Evolutionary conservation across 2,329 filamentous ascomycete species (phyloP).

Genomic region (Verticillium tricorpus): DNA sequence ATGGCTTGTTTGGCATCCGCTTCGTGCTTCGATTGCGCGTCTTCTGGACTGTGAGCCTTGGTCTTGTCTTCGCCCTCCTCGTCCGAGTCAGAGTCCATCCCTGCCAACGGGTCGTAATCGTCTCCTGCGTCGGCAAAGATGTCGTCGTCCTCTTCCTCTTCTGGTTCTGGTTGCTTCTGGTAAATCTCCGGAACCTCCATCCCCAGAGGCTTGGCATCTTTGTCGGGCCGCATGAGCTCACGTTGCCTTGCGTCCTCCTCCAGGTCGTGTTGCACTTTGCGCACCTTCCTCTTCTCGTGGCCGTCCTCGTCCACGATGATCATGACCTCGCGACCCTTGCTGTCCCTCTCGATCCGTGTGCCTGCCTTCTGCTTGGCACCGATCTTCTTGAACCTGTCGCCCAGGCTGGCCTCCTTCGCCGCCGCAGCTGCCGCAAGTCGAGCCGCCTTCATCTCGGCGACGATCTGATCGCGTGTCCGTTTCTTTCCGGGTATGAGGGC

Average conservation of each 20-base stretch:
- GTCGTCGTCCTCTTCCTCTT: constrained; percentile 53
- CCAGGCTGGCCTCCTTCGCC: constrained; percentile 45
- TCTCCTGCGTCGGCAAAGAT: constrained; percentile 64
- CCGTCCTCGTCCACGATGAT: constrained; percentile 64
- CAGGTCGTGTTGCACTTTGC: constrained; percentile 41
- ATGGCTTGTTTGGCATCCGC: constrained; percentile 25
- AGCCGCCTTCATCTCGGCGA: constrained; percentile 62
- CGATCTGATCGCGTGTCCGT: constrained; percentile 59
- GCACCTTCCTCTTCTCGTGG: constrained; percentile 60
- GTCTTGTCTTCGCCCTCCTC: constrained; percentile 40
- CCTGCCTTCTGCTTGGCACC: constrained; percentile 48
- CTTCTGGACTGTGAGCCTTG: constrained; percentile 25
- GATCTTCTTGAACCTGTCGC: constrained; percentile 62
- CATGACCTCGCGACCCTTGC: constrained; percentile 57
- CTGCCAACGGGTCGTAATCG: constrained; percentile 64
- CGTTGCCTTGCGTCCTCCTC: constrained; percentile 27
- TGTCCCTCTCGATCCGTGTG: constrained; percentile 56
- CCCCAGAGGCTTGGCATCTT: constrained; percentile 53
- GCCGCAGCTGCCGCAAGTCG: constrained; percentile 53
- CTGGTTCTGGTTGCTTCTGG: constrained; percentile 37
- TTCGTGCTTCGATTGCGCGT: constrained; percentile 14
- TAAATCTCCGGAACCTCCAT: constrained; percentile 63
- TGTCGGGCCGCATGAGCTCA: constrained; percentile 49
- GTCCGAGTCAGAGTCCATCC: constrained; percentile 42
- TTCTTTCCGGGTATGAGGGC: constrained; percentile 53